Evolutionary conservation across 2,329 filamentous ascomycete species (phyloP).

Genomic region (Rutstroemia sp.): DNA sequence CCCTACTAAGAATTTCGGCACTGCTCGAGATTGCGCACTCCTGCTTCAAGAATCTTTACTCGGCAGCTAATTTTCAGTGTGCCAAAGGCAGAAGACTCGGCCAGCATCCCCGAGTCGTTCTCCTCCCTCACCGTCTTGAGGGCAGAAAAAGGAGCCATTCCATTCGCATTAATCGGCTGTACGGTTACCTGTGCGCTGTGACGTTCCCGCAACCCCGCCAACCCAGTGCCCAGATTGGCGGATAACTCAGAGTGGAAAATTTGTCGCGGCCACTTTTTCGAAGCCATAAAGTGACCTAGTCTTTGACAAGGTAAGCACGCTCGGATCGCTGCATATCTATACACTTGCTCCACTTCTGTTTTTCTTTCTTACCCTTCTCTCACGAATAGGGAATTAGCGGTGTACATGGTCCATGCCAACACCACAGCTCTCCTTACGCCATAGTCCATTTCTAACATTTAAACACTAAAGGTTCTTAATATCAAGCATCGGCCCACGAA

Average conservation of each 20-base stretch:
- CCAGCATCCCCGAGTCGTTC: background rate
- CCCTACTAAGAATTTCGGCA: background rate
- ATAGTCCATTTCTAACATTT: constrained; percentile 8
- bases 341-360: constrained; percentile 4
- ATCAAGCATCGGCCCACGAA: background rate
- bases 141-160: constrained; percentile 2
- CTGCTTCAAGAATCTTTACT: background rate
- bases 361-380: constrained; percentile 11
- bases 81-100: background rate
- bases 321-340: constrained; percentile 25
- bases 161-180: constrained; percentile 18
- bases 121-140: background rate
- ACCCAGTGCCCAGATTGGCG: constrained; percentile 26
- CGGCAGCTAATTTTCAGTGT: background rate
- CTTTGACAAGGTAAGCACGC: constrained; percentile 17
- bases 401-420: constrained; percentile 15
- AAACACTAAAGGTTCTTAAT: constrained; percentile 5
- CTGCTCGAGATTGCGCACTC: background rate
- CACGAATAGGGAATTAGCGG: constrained; percentile 21
- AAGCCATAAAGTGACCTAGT: constrained; percentile 2
- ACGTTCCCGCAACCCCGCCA: constrained; percentile 16
- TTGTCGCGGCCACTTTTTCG: background rate
- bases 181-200: constrained; percentile 25
- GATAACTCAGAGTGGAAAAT: constrained; percentile 20
- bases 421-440: constrained; percentile 3